Conservation (phyloP, 1,139 yeast species). For the Debaryomyces nepalensis region DNA sequence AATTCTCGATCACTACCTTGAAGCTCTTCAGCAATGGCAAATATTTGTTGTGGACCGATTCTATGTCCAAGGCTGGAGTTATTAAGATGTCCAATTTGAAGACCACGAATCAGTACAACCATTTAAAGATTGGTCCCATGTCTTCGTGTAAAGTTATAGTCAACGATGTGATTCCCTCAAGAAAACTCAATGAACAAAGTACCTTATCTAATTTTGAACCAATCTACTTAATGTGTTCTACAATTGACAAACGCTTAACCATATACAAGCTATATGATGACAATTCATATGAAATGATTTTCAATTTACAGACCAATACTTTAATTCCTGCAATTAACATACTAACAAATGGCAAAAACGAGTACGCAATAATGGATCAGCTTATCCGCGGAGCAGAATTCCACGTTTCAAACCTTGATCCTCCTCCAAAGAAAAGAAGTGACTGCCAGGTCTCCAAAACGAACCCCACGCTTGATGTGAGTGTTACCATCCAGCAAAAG, state of each 20-base stretch:
- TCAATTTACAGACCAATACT: slow-evolving; percentile 18
- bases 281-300: slow-evolving; percentile 19
- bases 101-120: slow-evolving; percentile 25
- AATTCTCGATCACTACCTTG: slow-evolving; percentile 32
- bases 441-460: background rate
- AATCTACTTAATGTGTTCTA: slow-evolving; percentile 29
- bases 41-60: slow-evolving; percentile 33
- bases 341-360: background rate
- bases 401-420: background rate
- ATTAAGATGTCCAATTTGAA: slow-evolving; percentile 27
- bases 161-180: slow-evolving; percentile 1
- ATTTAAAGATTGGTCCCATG: slow-evolving; percentile 36
- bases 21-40: slow-evolving; percentile 24
- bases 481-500: background rate
- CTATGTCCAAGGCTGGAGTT: slow-evolving; percentile 39
- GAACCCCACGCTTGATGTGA: background rate
- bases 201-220: slow-evolving; percentile 26
- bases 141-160: slow-evolving; percentile 22
- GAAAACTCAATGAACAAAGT: slow-evolving; percentile 12
- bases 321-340: slow-evolving; percentile 18
- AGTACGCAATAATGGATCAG: background rate
- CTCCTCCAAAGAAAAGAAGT: slow-evolving; percentile 2
- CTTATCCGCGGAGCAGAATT: slow-evolving; percentile 2
- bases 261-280: slow-evolving; percentile 33
- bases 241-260: slow-evolving; percentile 28